Conservation (phyloP, 2,329 filamentous ascomycete genomes). For the Hyphodiscus sp. region DNA sequence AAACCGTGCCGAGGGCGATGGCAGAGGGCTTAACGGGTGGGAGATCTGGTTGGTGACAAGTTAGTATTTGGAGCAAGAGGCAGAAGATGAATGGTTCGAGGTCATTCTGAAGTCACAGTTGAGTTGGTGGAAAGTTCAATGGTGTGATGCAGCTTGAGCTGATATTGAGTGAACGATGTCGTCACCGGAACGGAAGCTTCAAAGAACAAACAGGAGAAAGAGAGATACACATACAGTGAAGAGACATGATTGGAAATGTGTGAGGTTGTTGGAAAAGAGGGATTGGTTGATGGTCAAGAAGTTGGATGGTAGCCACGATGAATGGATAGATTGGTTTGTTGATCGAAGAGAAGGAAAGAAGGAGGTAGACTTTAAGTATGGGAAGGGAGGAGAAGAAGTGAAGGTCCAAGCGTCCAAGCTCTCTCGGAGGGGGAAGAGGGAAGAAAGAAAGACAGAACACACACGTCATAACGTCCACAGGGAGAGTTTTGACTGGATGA, state of each 20-base stretch:
- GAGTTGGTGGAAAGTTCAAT: neutral
- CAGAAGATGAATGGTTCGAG: neutral
- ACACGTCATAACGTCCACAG: too few species aligned
- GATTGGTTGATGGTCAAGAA: slow-evolving; percentile 13
- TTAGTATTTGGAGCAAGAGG: neutral
- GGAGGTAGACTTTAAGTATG: neutral
- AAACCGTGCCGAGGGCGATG: slow-evolving; percentile 90
- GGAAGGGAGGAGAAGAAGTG: neutral
- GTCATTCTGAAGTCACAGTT: neutral
- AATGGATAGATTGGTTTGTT: slow-evolving; percentile 4
- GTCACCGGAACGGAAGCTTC: neutral
- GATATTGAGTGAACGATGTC: neutral
- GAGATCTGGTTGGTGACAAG: slow-evolving; percentile 38
- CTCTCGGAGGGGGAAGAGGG: too few species aligned
- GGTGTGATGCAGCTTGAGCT: neutral
- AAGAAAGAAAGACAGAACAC: too few species aligned
- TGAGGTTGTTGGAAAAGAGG: slow-evolving; percentile 8
- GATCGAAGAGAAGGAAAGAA: neutral
- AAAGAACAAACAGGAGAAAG: neutral
- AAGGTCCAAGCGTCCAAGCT: too few species aligned
- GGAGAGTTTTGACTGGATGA: too few species aligned
- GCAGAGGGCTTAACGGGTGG: slow-evolving; percentile 94
- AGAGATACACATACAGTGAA: slow-evolving; percentile 25
- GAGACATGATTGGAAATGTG: slow-evolving; percentile 22
- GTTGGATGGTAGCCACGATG: slow-evolving; percentile 23